Evolutionary conservation across 768 basidiomycete genomes (phyloP).

Genomic region (Termitomyces sp.): DNA sequence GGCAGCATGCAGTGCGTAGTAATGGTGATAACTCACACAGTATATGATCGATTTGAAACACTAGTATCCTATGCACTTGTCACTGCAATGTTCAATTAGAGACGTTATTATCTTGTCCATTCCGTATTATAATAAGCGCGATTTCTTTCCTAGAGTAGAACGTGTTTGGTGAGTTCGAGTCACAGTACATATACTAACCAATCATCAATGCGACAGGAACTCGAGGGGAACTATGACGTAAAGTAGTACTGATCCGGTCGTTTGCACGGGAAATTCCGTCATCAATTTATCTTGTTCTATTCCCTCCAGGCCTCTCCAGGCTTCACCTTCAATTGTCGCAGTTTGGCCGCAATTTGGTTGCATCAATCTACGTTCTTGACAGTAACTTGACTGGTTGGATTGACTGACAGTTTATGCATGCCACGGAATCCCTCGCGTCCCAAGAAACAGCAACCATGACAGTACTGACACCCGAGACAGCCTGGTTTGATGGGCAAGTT

Average conservation of each 20-base stretch:
- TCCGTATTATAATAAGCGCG: too few species aligned
- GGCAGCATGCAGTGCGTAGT: slow-evolving; percentile 9
- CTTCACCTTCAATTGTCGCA: too few species aligned
- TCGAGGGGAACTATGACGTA: too few species aligned
- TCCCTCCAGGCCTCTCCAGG: too few species aligned
- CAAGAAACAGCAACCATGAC: not conserved
- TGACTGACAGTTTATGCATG: not conserved
- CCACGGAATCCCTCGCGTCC: not conserved
- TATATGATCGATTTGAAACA: not conserved
- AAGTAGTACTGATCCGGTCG: too few species aligned
- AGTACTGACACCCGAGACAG: slow-evolving; percentile 1
- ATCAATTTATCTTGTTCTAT: too few species aligned
- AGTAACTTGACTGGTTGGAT: not conserved
- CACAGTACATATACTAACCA: too few species aligned
- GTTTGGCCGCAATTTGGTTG: not conserved
- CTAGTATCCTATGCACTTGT: not conserved
- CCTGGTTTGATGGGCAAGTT: not conserved
- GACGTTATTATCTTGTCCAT: too few species aligned
- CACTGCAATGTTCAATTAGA: not conserved
- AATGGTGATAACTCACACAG: not conserved
- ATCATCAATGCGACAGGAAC: too few species aligned
- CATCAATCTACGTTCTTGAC: not conserved
- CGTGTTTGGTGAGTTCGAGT: too few species aligned
- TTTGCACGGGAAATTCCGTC: too few species aligned
- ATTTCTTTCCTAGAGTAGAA: too few species aligned